Percentiles rank a stretch among this genome's conserved stretches.
These are phyloP conservation scores for Ichthyophthirius multifiliis DNA, from an alignment of 169 alveolate species.

Conservation along the genomic window DNA sequence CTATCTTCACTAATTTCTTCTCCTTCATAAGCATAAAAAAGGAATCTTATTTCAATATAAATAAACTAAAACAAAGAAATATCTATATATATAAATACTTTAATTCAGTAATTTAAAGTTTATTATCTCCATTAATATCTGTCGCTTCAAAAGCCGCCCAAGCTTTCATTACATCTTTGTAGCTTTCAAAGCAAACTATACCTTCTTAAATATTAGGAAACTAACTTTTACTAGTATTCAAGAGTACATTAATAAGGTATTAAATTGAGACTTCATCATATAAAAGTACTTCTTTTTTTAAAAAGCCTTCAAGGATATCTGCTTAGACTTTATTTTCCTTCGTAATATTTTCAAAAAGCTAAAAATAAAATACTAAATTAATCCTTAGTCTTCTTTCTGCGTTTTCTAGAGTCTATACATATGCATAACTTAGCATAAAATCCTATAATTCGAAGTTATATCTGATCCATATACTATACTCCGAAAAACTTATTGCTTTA, in stretches of 20 bases:
- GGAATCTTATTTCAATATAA: conserved; percentile 11
- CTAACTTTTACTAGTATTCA: neutral
- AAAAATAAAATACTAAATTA: conserved; percentile 9
- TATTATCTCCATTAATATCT: conserved; percentile 30
- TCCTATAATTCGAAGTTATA: conserved; percentile 29
- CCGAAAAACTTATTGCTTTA: conserved; percentile 17
- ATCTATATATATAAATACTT: too few relatives aligned
- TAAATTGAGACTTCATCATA: neutral
- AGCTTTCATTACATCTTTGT: conserved; percentile 31
- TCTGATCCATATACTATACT: conserved; percentile 16
- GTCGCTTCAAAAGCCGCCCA: conserved; percentile 46
- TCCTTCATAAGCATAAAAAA: conserved; percentile 46
- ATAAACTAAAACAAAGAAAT: too few relatives aligned
- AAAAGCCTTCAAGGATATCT: neutral
- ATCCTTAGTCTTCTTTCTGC: conserved; percentile 24
- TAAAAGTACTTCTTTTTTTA: neutral
- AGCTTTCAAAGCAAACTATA: conserved; percentile 14
- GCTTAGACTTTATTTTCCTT: conserved; percentile 13
- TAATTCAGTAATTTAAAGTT: conserved; percentile 3
- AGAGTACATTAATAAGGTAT: neutral
- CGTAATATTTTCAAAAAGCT: conserved; percentile 8
- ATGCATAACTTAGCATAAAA: conserved; percentile 25
- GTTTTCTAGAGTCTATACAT: conserved; percentile 31
- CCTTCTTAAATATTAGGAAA: conserved; percentile 1
- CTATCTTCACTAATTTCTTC: conserved; percentile 25